phyloP scores from a whole-genome alignment of 768 basidiomycete genomes.

The Saitozyma podzolica region DNA sequence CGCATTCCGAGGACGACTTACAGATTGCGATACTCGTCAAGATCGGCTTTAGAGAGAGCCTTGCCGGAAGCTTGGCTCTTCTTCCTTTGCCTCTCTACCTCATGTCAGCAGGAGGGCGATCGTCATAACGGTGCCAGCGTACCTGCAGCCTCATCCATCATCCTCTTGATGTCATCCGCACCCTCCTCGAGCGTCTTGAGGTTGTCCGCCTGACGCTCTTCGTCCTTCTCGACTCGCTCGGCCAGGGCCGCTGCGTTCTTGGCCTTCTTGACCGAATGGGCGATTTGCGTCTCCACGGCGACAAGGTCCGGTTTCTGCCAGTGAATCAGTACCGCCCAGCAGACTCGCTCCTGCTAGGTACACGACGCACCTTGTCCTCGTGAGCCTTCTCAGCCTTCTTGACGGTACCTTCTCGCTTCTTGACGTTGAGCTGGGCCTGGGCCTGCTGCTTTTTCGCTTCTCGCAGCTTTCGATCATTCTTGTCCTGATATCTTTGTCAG shows the following conservation, averaged over 20 bases:
- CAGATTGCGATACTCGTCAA: constrained; percentile 84
- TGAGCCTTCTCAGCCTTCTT: constrained; percentile 88
- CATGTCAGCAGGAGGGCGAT: constrained; percentile 2
- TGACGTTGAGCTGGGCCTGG: constrained; percentile 68
- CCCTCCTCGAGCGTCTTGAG: constrained; percentile 62
- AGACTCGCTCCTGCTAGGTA: background rate
- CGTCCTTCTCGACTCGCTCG: constrained; percentile 67
- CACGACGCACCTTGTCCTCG: constrained; percentile 68
- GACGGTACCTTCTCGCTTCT: constrained; percentile 80
- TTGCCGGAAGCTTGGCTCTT: constrained; percentile 69
- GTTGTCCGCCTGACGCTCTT: constrained; percentile 51
- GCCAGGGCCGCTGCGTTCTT: constrained; percentile 66
- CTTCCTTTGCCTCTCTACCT: constrained; percentile 69
- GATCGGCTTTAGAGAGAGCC: constrained; percentile 75
- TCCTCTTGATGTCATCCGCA: constrained; percentile 64
- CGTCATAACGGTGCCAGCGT: constrained; percentile 28
- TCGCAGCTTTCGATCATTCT: constrained; percentile 68
- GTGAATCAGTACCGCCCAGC: background rate
- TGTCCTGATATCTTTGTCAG: constrained; percentile 13
- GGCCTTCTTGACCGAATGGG: constrained; percentile 76
- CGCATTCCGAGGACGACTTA: constrained; percentile 51
- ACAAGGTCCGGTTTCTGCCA: constrained; percentile 79
- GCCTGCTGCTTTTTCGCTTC: constrained; percentile 77
- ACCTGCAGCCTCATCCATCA: constrained; percentile 81
- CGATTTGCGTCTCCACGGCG: constrained; percentile 79